Percentiles rank a stretch among this genome's conserved stretches.
Conservation (phyloP, 2,329 filamentous ascomycete genomes). For the Ophiostoma piceae region DNA sequence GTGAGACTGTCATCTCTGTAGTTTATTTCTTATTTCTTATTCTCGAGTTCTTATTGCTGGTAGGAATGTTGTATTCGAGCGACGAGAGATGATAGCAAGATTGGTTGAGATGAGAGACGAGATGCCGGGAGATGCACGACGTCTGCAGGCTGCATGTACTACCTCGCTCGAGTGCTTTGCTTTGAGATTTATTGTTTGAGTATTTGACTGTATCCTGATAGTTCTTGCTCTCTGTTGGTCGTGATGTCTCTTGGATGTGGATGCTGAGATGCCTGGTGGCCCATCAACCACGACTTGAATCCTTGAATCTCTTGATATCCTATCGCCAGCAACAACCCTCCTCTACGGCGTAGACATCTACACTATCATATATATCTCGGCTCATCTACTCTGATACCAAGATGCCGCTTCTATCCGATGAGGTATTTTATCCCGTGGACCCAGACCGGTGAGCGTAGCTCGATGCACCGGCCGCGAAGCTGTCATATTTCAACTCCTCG, state of each 20-base stretch:
- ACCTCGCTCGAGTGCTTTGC: not conserved
- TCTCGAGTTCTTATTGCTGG: not conserved
- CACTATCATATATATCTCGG: not conserved
- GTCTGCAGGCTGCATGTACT: not conserved
- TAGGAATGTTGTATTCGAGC: not conserved
- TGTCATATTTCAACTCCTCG: not conserved
- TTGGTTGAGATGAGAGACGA: not conserved
- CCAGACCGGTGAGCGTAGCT: slow-evolving; percentile 9
- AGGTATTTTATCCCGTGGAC: not conserved
- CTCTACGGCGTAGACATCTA: too few species aligned
- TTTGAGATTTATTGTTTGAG: not conserved
- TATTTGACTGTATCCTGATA: too few species aligned
- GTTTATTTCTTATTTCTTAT: not conserved
- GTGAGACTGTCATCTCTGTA: not conserved
- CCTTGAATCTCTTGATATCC: too few species aligned
- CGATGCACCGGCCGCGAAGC: not conserved
- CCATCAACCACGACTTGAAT: too few species aligned
- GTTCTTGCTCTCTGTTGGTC: not conserved
- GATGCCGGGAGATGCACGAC: not conserved
- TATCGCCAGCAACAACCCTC: not conserved
- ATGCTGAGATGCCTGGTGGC: too few species aligned
- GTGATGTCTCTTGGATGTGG: not conserved
- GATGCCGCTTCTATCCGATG: not conserved
- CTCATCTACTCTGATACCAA: not conserved
- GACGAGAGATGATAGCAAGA: not conserved